Percentiles rank a stretch among this genome's conserved stretches.
Conservation (phyloP, 106 monocot species). For the Agapanthus africanus region DNA sequence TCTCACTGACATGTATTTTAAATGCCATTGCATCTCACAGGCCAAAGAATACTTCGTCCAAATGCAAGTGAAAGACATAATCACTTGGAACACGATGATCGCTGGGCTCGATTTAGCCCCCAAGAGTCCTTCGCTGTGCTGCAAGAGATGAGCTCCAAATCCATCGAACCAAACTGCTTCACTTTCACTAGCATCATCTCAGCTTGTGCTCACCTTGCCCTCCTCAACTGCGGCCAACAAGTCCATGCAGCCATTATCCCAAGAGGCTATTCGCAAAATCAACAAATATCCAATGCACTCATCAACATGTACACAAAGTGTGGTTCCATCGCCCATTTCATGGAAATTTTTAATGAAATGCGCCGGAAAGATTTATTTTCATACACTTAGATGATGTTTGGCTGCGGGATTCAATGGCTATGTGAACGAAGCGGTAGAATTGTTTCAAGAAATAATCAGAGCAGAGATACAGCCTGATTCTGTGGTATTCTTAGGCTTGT, state of each 20-base stretch:
- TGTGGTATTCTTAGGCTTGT: slow-evolving; percentile 46
- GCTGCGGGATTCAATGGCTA: slow-evolving; percentile 58
- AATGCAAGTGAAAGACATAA: slow-evolving; percentile 44
- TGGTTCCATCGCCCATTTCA: slow-evolving; percentile 34
- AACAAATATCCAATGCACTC: slow-evolving; percentile 44
- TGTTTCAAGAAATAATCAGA: slow-evolving; percentile 54
- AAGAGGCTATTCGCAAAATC: slow-evolving; percentile 37
- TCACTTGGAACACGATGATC: slow-evolving; percentile 81
- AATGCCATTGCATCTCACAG: slow-evolving; percentile 35
- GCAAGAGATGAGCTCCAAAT: slow-evolving; percentile 20
- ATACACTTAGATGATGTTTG: slow-evolving; percentile 66
- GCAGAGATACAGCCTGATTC: slow-evolving; percentile 31
- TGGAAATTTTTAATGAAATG: slow-evolving; percentile 48
- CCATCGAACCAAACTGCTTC: slow-evolving; percentile 39
- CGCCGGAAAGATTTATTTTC: slow-evolving; percentile 39
- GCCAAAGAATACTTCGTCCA: slow-evolving; percentile 36
- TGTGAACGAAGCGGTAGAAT: slow-evolving; percentile 41
- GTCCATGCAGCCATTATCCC: slow-evolving; percentile 36
- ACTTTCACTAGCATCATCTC: slow-evolving; percentile 52
- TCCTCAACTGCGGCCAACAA: slow-evolving; percentile 45
- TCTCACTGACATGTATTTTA: slow-evolving; percentile 57
- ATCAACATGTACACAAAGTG: slow-evolving; percentile 85
- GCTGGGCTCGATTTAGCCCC: slow-evolving; percentile 18
- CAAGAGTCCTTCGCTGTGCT: slow-evolving; percentile 25
- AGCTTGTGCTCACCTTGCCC: slow-evolving; percentile 33